Conservation (phyloP, 179 eudicot species). For the Gypsophila paniculata region DNA sequence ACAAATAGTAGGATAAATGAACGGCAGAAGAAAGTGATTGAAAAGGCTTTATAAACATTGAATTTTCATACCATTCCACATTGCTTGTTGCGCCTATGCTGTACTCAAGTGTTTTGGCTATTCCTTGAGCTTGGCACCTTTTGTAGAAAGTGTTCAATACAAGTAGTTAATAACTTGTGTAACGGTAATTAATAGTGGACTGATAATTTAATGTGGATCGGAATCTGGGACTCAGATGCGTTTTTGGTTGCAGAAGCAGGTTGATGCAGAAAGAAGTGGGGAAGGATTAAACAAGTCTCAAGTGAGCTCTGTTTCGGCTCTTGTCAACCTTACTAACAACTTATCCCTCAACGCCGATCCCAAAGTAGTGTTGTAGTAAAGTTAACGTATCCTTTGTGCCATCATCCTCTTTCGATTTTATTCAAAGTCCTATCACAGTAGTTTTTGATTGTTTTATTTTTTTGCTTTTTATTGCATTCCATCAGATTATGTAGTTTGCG, state of each 20-base stretch:
- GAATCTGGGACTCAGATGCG: not conserved
- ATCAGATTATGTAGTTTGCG: not conserved
- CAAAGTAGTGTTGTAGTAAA: slow-evolving; percentile 7
- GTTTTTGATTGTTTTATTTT: not conserved
- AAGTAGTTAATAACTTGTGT: no score
- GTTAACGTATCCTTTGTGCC: not conserved
- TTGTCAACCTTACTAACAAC: slow-evolving; percentile 22
- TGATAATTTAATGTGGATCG: no score
- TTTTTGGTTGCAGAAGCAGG: slow-evolving; percentile 6
- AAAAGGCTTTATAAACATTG: no score
- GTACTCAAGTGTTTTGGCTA: no score
- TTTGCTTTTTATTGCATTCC: not conserved
- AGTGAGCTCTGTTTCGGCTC: slow-evolving; percentile 7
- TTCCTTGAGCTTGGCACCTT: no score
- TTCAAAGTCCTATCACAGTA: not conserved
- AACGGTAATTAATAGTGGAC: no score
- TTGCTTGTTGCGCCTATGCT: no score
- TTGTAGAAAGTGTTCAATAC: no score
- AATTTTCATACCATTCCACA: no score
- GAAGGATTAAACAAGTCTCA: slow-evolving; percentile 13
- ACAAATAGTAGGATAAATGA: no score
- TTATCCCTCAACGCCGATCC: slow-evolving; percentile 15
- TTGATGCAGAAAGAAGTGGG: slow-evolving; percentile 5
- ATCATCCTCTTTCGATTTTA: not conserved
- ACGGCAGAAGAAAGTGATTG: no score